phyloP scores from a whole-genome alignment of 768 basidiomycete species.

The Leucosporidium creatinivorum region DNA sequence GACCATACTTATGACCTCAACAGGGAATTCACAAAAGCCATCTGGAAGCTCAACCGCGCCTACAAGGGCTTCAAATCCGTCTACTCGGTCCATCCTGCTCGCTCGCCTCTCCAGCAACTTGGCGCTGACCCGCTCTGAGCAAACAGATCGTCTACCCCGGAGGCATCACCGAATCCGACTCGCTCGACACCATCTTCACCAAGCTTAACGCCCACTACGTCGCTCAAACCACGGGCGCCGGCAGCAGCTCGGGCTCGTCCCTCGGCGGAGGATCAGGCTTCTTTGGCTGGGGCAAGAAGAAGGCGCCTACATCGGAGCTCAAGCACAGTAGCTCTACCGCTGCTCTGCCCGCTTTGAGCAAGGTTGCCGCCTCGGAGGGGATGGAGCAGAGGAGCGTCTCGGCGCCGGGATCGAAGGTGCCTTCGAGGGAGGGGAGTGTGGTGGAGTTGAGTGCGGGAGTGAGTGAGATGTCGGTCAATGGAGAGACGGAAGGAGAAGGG shows the following conservation, averaged over 20 bases:
- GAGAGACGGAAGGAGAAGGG: too few species aligned
- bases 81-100: neutral
- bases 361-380: too few species aligned
- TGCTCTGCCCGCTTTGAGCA: too few species aligned
- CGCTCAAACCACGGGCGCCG: conserved; percentile 3
- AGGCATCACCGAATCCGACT: conserved; percentile 14
- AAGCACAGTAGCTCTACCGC: neutral
- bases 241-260: neutral
- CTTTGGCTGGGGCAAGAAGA: conserved; percentile 15
- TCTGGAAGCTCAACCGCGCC: conserved; percentile 28
- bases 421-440: too few species aligned
- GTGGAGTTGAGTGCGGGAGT: too few species aligned
- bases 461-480: too few species aligned
- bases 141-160: conserved; percentile 24
- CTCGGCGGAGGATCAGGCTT: conserved; percentile 11
- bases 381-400: too few species aligned
- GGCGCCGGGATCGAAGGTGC: too few species aligned
- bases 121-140: neutral
- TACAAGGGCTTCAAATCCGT: conserved; percentile 13
- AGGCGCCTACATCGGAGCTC: neutral
- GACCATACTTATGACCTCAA: neutral
- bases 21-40: conserved; percentile 8
- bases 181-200: conserved; percentile 17
- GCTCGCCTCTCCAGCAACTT: neutral
- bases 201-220: conserved; percentile 28